Evolutionary conservation across 2,329 filamentous ascomycete genomes (phyloP), one percentile per base, ranked within the genome.

Genomic region (Scedosporium aurantiacum): DNA sequence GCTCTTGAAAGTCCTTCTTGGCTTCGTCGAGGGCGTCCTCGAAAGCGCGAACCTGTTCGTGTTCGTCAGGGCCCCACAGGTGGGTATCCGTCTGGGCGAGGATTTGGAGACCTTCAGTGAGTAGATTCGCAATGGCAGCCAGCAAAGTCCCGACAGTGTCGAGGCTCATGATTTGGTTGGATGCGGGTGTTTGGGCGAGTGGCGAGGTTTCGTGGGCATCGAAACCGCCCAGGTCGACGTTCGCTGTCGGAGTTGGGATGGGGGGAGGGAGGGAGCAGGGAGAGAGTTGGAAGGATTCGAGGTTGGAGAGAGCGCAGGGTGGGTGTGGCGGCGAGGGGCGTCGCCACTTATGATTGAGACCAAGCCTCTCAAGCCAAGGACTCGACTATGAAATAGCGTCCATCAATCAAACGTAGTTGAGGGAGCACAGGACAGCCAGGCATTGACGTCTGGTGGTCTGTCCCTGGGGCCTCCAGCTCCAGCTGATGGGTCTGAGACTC

Each of bases 1-100:
- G 73, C 67, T 82, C 78, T 71, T 85, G 82, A 65, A 84, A 85
- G 71, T 85, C 82, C 69, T 76, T 78, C 71, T 80, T 82, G 61
- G 82, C 82, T 65, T 83, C 81, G 68, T 84, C 80, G 59, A 85
- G 74, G n/a, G 77, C 74, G 41, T 76, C 73, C 66, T 83, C 78
- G 60, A 85, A 74, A 57, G 80, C 77, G 62, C 77, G 79, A 62
- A 80, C 70, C 72, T 85, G 82, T 68, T 84, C 82, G 68, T 82
- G 79, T 73, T 85, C 82, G 74, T 84, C 81, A 23, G 75, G 73
- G 0, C 78, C 80, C 82, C 82, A 85, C 64, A 79, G 78, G 54
- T 77, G 76, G 71, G 83, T 84, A 70, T 85, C 82, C 66, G 81
- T 78, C 65, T 82, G 76, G 72, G 75, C 75, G 67, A 85, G 73